Evolutionary conservation across 2,329 filamentous ascomycete species (phyloP).

Genomic region (Fusarium dimerum): DNA sequence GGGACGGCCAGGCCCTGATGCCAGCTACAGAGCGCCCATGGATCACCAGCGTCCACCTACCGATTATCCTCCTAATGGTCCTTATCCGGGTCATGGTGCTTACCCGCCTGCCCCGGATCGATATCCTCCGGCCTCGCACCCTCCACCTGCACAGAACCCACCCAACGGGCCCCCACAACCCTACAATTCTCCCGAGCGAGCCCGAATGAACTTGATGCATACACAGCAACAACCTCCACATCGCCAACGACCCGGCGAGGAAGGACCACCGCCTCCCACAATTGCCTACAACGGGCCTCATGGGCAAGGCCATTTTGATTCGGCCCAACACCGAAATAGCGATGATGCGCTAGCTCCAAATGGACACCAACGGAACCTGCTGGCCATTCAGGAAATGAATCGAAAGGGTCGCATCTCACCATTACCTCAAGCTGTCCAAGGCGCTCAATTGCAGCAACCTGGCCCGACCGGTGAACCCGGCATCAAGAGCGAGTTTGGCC

Average conservation of each 20-base stretch:
- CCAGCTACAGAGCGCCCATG: constrained; percentile 38
- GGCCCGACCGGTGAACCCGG: constrained; percentile 81
- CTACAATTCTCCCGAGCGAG: constrained; percentile 55
- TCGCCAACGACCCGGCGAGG: constrained; percentile 46
- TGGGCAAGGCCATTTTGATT: constrained; percentile 42
- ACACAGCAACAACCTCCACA: constrained; percentile 40
- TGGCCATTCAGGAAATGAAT: constrained; percentile 80
- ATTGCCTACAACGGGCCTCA: constrained; percentile 50
- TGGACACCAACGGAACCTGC: constrained; percentile 61
- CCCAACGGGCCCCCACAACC: constrained; percentile 32
- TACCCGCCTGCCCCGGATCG: constrained; percentile 36
- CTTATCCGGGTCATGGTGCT: constrained; percentile 36
- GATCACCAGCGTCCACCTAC: constrained; percentile 45
- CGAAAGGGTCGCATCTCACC: constrained; percentile 84
- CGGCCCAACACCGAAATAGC: constrained; percentile 37
- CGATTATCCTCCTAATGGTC: constrained; percentile 49
- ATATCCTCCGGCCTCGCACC: constrained; percentile 38
- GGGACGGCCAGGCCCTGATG: constrained; percentile 34
- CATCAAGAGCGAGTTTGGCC: constrained; percentile 92
- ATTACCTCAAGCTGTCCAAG: constrained; percentile 89
- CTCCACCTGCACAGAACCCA: constrained; percentile 32
- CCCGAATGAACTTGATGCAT: constrained; percentile 41
- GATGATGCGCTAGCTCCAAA: constrained; percentile 59
- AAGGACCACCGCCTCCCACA: constrained; percentile 51
- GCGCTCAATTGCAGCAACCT: constrained; percentile 78